Evolutionary conservation across 768 basidiomycete genomes (phyloP).

Genomic region (Suillus discolor): DNA sequence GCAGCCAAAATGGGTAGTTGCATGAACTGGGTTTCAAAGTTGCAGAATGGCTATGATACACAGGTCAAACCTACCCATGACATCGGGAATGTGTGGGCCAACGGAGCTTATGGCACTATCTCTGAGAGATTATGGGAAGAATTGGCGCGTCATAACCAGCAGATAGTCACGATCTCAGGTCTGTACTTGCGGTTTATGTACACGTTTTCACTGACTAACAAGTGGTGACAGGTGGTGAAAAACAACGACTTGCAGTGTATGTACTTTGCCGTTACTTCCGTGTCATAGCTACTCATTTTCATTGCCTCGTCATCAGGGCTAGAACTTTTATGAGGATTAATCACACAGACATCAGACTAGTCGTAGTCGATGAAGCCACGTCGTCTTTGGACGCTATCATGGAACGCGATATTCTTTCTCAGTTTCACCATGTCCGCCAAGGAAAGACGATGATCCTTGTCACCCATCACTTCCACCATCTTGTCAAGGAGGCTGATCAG

Average conservation of each 20-base stretch:
- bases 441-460: conserved; percentile 60
- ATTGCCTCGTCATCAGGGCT: conserved; percentile 33
- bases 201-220: conserved; percentile 11
- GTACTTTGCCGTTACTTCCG: conserved; percentile 21
- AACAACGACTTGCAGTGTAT: conserved; percentile 51
- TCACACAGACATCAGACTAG: conserved; percentile 41
- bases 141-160: conserved; percentile 25
- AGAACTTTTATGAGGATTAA: conserved; percentile 46
- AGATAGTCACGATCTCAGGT: conserved; percentile 26
- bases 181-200: conserved; percentile 9
- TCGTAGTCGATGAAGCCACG: conserved; percentile 61
- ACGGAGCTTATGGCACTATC: conserved; percentile 19
- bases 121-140: conserved; percentile 24
- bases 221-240: conserved; percentile 40
- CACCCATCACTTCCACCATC: conserved; percentile 55
- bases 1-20: conserved; percentile 37
- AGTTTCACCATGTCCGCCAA: conserved; percentile 37
- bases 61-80: conserved; percentile 32
- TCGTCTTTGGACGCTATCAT: conserved; percentile 58
- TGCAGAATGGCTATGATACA: conserved; percentile 32
- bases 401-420: conserved; percentile 49
- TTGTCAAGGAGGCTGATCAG: conserved; percentile 51
- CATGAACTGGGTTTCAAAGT: conserved; percentile 34
- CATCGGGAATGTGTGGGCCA: conserved; percentile 22
- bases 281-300: not conserved